Evolutionary conservation across 306 rosid species (phyloP), one percentile per base, ranked within the genome.

Genomic region (Dryas drummondii): DNA sequence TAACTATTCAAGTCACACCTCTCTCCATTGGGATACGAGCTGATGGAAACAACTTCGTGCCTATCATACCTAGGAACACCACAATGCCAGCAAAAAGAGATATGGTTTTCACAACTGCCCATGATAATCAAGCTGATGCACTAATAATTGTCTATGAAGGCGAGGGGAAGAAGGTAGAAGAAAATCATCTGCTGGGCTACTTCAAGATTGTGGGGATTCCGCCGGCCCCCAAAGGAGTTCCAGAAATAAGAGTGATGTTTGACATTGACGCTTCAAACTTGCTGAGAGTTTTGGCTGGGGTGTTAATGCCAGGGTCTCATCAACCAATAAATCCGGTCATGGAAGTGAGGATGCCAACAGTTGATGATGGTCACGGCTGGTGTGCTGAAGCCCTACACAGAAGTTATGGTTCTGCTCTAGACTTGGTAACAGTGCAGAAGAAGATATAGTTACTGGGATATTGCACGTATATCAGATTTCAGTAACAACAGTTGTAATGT

Each of bases 281-380:
- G 72, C 88, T 91, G 7, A 71, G 94, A 76, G 96, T 90, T 70
- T 83, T 88, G 66, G 86, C 87, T 6, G 86, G 91, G 27, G 91
- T 89, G 9, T 73, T 77, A 44, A 82, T 88, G 84, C 89, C 91
- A 4, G 94, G 96, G 40, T 68, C 88, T 48, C 83, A 82, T 55
- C 74, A 76, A 27, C 79, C 90, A 22, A 82, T 68, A 2, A 70
- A 68, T 70, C 97, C 97, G 47, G 86, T 84, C 69, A 81, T 94
- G 93, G 96, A 92, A 72, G 96, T 91, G 41, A 90, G 90, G 82
- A 91, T 91, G 97, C 97, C 96, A 5, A 88, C 88, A 0, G 88
- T 94, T 5, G 97, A 90, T 53, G 92, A 94, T 42, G 97, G 97
- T 8, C 96, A 91, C 37, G 93, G 97, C 74, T 90, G 97, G 98